Evolutionary conservation across 2,329 filamentous ascomycete genomes (phyloP), one percentile per base, ranked within the genome.

Genomic region (Alternaria solani): DNA sequence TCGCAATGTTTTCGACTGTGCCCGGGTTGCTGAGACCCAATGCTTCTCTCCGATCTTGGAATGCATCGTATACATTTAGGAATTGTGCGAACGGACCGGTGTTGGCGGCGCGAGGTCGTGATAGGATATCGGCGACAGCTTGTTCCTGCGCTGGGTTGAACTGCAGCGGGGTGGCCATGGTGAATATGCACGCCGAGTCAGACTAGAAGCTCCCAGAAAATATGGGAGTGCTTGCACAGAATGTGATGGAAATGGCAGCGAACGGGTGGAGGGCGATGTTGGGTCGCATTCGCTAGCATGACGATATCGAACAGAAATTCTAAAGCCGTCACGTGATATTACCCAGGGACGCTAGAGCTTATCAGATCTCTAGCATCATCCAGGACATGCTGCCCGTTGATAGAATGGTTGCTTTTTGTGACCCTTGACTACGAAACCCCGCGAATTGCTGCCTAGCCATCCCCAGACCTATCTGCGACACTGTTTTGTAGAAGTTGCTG

Each of bases 1-100:
- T 90, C 71, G 91, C 88, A 79, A 97, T 89, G 76, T 89, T 89
- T 82, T 99, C 95, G 69, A 97, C 89, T 53, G 91, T 94, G 73
- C 95, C 95, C 41, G 95, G 95, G 82, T 98, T 98, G 70, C 90
- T 86, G 71, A 99, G 86, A 64, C 94, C 94, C 67, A 99, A 87
- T 81, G 91, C 91, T 72, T 89, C 91, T 84, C 95, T 91, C 82
- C 92, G 89, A 73, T 95, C 91, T 65, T 90, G 90, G 79, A 98
- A 96, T 55, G 89, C 87, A 73, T 85, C 87, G 82, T 95, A 91
- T 80, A 88, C 89, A 85, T 96, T 91, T 80, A 88, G 86, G 70
- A 96, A 77, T 67, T 87, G 85, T 67, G 84, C 84, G 57, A 88
- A 84, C 73, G 91, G 87, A 81, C 96, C 97, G 80, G 96, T 97